Base-by-base conservation (phyloP, 2,329 filamentous ascomycete species). In the Fusarium pseudonygamai region DNA sequence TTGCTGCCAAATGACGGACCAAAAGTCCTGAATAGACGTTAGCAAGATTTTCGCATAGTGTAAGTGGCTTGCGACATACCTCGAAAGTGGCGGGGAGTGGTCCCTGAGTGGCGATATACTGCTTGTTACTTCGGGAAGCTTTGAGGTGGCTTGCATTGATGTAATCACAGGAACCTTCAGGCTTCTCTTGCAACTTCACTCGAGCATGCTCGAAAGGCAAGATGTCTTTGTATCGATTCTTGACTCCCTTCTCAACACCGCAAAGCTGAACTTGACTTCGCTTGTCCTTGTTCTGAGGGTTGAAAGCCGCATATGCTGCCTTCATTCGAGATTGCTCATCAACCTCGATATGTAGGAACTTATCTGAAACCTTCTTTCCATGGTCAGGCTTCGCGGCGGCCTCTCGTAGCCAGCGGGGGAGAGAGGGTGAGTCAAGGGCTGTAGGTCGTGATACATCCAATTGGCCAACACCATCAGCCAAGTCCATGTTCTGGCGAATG, bases 141-240 rank as follows among this genome's bases (percentile, higher is more conserved):
- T 93, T 92, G 70, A 98, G 85, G 75, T 97, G 90, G 80, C 93
- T 98, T 24, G 95, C 96, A 79, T 99, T 99, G 83, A 99, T 91
- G 78, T 99, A 99, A 81, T 99, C 96, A 81, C 96, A 97, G 28
- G 86, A 87, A 18, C 91, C 92, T 4, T 88, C 84, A 0, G 88
- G 84, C 40, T 92, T 89, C 46, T 90, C 89, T 73, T 93, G 87
- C 52, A 99, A 83, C 74, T 90, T 94, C 60, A 99, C 96, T 67
- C 96, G 87, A 6, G 94, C 92, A 82, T 99, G 96, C 79, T 98
- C 96, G 80, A 97, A 99, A 0, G 96, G 96, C 83, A 97, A 92
- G 63, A 98, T 98, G 76, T 98, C 97, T 84, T 98, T 98, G 85
- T 99, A 99, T 14, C 96, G 90, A 77, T 99, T 99, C 85, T 98